A percentile compares a stretch with the other conserved stretches of the same genome.
phyloP scores from a whole-genome alignment of 495 filamentous ascomycete genomes.

The Margaritispora aquatica region DNA sequence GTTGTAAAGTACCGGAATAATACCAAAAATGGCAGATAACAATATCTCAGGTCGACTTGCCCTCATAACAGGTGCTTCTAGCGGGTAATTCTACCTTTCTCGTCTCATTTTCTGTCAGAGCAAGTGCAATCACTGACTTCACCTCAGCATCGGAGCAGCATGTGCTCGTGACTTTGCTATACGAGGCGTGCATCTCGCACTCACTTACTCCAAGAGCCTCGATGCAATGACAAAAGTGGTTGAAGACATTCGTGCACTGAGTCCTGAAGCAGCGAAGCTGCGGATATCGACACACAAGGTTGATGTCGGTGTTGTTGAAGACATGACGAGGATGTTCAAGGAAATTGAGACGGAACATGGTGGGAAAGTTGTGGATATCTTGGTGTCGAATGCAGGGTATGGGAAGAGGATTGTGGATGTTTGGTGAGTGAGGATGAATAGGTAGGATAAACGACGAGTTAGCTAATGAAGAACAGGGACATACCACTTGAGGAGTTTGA shows the following conservation, averaged over 20 bases:
- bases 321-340: conserved; percentile 2
- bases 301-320: conserved; percentile 34
- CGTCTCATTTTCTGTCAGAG: not conserved
- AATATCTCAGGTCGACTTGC: conserved; percentile 4
- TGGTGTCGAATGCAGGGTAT: conserved; percentile 41
- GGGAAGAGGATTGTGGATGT: conserved; percentile 43
- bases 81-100: not conserved
- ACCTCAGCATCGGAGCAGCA: conserved; percentile 47
- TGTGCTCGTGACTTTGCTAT: conserved; percentile 49
- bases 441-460: not conserved
- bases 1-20: not conserved
- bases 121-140: not conserved
- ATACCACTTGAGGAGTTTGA: conserved; percentile 55
- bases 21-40: conserved; percentile 1
- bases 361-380: not conserved
- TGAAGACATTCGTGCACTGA: conserved; percentile 14
- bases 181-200: conserved; percentile 48
- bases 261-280: conserved; percentile 19
- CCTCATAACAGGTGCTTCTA: conserved; percentile 3
- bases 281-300: conserved; percentile 50
- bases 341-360: conserved; percentile 7
- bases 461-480: conserved; percentile 6
- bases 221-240: conserved; percentile 38
- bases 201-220: conserved; percentile 53
- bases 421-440: conserved; percentile 35